Conservation (phyloP, 257 asterid genomes). For the Solanum raphanifolium region DNA sequence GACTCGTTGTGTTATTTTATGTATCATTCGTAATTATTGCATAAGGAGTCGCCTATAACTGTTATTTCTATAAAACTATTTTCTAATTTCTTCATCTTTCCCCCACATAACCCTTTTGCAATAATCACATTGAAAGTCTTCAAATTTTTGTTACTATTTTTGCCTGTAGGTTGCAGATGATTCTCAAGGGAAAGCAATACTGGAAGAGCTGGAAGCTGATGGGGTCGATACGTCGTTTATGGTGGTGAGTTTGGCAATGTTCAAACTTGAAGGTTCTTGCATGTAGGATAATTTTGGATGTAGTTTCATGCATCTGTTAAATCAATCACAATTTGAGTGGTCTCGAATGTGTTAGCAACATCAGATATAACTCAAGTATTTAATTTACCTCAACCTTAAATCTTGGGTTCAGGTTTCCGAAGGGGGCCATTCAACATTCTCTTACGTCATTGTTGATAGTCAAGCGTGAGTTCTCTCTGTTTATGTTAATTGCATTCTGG, state of each 20-base stretch:
- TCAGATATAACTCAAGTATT: neutral
- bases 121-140: neutral
- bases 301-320: neutral
- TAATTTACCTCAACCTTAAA: neutral
- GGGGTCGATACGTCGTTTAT: constrained; percentile 76
- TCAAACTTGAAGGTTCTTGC: neutral
- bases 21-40: neutral
- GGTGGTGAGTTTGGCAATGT: constrained; percentile 33
- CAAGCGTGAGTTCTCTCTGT: constrained; percentile 53
- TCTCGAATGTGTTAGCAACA: neutral
- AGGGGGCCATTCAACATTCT: constrained; percentile 93
- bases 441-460: constrained; percentile 80
- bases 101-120: neutral
- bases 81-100: neutral
- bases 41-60: neutral
- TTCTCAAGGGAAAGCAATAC: constrained; percentile 75
- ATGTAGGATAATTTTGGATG: neutral
- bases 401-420: constrained; percentile 50
- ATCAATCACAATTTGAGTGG: neutral
- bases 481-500: neutral
- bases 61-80: neutral
- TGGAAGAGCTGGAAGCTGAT: constrained; percentile 79
- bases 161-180: constrained; percentile 73
- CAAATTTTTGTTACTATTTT: neutral
- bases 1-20: neutral